Conservation (phyloP, 2,329 filamentous ascomycete genomes). For the Scorias spongiosa region DNA sequence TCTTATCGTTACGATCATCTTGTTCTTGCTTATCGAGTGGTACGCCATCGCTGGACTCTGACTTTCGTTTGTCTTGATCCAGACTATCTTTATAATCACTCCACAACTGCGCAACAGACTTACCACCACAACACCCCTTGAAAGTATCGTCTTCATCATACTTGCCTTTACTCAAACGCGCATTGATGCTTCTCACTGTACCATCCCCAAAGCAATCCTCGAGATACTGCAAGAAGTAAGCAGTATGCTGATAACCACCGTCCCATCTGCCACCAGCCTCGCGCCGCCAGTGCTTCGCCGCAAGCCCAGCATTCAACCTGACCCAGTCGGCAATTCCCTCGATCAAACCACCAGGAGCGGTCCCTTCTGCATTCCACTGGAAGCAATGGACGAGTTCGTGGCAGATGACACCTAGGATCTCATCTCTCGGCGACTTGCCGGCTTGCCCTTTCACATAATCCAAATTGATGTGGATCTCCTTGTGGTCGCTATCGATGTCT, state of each 20-base stretch:
- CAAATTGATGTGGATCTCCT: slow-evolving; percentile 80
- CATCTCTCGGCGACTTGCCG: slow-evolving; percentile 16
- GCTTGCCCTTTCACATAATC: slow-evolving; percentile 45
- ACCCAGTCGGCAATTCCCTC: slow-evolving; percentile 94
- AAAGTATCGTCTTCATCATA: slow-evolving; percentile 43
- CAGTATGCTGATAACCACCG: slow-evolving; percentile 77
- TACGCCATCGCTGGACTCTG: too few species aligned
- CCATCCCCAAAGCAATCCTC: slow-evolving; percentile 46
- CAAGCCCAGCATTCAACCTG: slow-evolving; percentile 54
- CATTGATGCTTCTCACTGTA: slow-evolving; percentile 45
- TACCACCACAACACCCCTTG: slow-evolving; percentile 27
- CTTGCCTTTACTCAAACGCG: slow-evolving; percentile 44
- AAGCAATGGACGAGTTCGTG: slow-evolving; percentile 95
- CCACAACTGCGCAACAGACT: slow-evolving; percentile 56
- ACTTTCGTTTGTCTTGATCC: slow-evolving; percentile 17
- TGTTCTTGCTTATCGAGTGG: too few species aligned
- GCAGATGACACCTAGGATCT: slow-evolving; percentile 70
- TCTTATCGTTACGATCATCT: too few species aligned
- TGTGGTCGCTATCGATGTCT: slow-evolving; percentile 70
- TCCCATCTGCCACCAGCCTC: slow-evolving; percentile 56
- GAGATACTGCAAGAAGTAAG: slow-evolving; percentile 78
- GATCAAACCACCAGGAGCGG: slow-evolving; percentile 54
- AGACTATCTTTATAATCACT: slow-evolving; percentile 48
- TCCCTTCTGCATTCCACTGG: slow-evolving; percentile 54
- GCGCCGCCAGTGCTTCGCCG: slow-evolving; percentile 69